Base-by-base conservation (phyloP, 2,329 filamentous ascomycete species). In the Clathrospora elynae region DNA sequence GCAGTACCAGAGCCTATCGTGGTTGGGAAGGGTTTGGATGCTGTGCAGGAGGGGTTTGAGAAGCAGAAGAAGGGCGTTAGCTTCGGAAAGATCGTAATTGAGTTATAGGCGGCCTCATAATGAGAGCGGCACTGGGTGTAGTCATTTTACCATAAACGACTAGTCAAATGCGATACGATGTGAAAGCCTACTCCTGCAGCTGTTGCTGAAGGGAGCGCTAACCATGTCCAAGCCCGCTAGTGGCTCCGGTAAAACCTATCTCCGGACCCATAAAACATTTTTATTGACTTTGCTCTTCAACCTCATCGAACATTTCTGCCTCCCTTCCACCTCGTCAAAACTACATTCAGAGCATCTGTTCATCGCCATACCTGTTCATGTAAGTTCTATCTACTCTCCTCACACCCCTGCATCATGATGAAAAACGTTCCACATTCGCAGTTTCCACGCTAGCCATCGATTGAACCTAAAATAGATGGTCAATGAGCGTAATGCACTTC, bases 71-170 rank as follows among this genome's bases (percentile, higher is more conserved):
- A 62, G 39, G 66, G 64, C 6, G 58, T 68, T 14, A 68, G 64
- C 39, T 68, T 62, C 39, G 51, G 49, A n/a, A 68, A 67, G 53
- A 49, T 68, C 36, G 66, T 68, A 13, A 49, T 69, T 13, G 57
- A 59, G 19, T 34, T 60, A 16, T 58, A 55, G 31, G 11, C 14
- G 9, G n/a, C n/a, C n/a, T n/a, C n/a, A n/a, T n/a, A n/a, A n/a
- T n/a, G n/a, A n/a, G n/a, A n/a, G n/a, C n/a, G n/a, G n/a, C n/a
- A n/a, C n/a, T n/a, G n/a, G n/a, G n/a, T n/a, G n/a, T n/a, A n/a
- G n/a, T n/a, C n/a, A n/a, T n/a, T n/a, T n/a, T n/a, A n/a, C n/a
- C n/a, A n/a, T n/a, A n/a, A n/a, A n/a, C n/a, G n/a, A n/a, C 7
- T 24, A 20, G 33, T 18, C 33, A 23, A 16, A 18, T n/a, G 22